Percentiles rank a stretch among this genome's conserved stretches.
Conservation (phyloP, 371 early-diverging fungal genomes). For the Smittium mucronatum region DNA sequence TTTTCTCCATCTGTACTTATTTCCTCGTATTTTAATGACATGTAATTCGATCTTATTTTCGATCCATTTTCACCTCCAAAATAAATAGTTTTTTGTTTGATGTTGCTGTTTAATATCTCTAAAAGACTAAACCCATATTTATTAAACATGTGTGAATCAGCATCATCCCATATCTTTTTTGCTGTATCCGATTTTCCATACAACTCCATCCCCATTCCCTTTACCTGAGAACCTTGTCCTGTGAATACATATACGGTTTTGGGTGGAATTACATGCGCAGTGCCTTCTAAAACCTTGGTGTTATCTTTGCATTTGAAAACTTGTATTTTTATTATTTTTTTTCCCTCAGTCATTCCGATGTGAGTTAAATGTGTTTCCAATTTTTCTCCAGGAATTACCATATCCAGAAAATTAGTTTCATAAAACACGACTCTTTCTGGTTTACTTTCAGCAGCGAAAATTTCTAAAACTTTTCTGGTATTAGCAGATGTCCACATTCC, state of each 20-base stretch:
- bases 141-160: slow-evolving; percentile 68
- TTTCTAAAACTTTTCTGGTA: slow-evolving; percentile 81
- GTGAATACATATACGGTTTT: slow-evolving; percentile 87
- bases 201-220: slow-evolving; percentile 91
- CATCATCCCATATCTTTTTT: slow-evolving; percentile 81
- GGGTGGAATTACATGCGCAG: slow-evolving; percentile 83
- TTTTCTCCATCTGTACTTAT: slow-evolving; percentile 54
- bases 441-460: slow-evolving; percentile 78
- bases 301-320: slow-evolving; percentile 59
- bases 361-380: slow-evolving; percentile 75
- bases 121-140: slow-evolving; percentile 82
- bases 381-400: slow-evolving; percentile 80
- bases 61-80: slow-evolving; percentile 83
- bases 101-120: slow-evolving; percentile 80
- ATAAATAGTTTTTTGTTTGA: slow-evolving; percentile 69
- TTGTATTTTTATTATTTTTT: slow-evolving; percentile 78
- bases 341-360: slow-evolving; percentile 84
- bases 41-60: slow-evolving; percentile 70
- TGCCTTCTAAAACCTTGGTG: slow-evolving; percentile 65
- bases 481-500: slow-evolving; percentile 96
- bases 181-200: slow-evolving; percentile 75
- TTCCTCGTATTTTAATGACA: slow-evolving; percentile 73
- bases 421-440: slow-evolving; percentile 74
- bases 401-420: slow-evolving; percentile 68
- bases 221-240: slow-evolving; percentile 92